phyloP scores from a whole-genome alignment of 148 eudicot genomes.

The Diospyros kaki region DNA sequence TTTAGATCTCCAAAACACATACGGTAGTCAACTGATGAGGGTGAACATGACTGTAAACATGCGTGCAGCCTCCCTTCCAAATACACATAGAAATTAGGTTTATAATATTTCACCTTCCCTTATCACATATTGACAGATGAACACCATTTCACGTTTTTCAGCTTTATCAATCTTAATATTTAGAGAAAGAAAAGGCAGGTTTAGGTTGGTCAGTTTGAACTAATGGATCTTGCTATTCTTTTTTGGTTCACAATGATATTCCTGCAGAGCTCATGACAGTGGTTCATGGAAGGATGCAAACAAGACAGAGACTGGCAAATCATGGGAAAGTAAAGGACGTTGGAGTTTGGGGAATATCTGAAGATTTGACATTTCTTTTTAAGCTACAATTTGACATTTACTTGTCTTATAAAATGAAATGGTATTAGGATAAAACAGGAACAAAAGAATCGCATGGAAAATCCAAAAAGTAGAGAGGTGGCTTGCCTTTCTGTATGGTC shows the following conservation, averaged over 20 bases:
- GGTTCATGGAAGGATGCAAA: not conserved
- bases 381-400: not conserved
- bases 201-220: not conserved
- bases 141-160: not conserved
- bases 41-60: not conserved
- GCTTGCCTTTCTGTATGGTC: not conserved
- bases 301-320: not conserved
- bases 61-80: not conserved
- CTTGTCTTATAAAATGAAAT: not conserved
- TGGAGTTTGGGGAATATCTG: not conserved
- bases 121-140: not conserved
- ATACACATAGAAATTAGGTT: not conserved
- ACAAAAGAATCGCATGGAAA: not conserved
- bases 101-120: not conserved
- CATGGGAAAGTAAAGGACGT: not conserved
- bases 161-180: not conserved
- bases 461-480: conserved; percentile 7
- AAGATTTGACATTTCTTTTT: not conserved
- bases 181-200: not conserved
- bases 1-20: too few relatives aligned
- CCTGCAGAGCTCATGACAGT: not conserved
- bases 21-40: not conserved
- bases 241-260: not conserved
- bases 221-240: not conserved
- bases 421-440: not conserved